These are phyloP conservation scores for Dendrobium chrysotoxum DNA, from an alignment of 106 monocot genomes.

Conservation along the genomic window DNA sequence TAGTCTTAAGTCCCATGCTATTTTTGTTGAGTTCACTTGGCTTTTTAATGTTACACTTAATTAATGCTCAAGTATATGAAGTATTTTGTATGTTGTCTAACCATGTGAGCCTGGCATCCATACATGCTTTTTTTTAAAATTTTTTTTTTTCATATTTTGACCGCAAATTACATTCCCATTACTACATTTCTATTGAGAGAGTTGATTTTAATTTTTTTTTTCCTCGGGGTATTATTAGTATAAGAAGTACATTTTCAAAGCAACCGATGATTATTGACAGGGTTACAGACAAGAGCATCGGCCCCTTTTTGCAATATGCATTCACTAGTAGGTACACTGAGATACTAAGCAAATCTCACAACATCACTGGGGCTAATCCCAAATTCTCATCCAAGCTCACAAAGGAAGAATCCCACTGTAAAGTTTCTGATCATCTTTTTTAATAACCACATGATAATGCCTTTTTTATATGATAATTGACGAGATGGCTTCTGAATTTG, in stretches of 20 bases:
- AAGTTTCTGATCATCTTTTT: not conserved
- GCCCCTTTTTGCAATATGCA: constrained; percentile 46
- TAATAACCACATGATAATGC: not conserved
- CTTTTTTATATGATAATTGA: not conserved
- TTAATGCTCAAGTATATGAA: too few species aligned
- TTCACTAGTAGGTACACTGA: constrained; percentile 64
- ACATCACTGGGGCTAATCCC: constrained; percentile 26
- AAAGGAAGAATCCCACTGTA: constrained; percentile 50
- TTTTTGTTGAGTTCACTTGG: too few species aligned
- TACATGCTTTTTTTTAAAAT: too few species aligned
- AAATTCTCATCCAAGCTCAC: constrained; percentile 43
- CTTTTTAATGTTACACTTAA: too few species aligned
- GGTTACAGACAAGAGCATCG: constrained; percentile 28
- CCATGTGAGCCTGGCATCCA: too few species aligned
- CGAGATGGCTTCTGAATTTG: not conserved
- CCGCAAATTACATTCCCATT: too few species aligned
- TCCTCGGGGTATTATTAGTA: not conserved
- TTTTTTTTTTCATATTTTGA: too few species aligned
- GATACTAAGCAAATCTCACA: constrained; percentile 56
- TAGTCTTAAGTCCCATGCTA: too few species aligned
- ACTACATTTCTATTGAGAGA: too few species aligned
- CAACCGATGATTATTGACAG: not conserved
- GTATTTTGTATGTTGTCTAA: too few species aligned
- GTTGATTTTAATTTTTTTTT: not conserved
- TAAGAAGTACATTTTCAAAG: not conserved